Base-by-base conservation (phyloP, 176 grass and related monocot species). In the Cocos nucifera region DNA sequence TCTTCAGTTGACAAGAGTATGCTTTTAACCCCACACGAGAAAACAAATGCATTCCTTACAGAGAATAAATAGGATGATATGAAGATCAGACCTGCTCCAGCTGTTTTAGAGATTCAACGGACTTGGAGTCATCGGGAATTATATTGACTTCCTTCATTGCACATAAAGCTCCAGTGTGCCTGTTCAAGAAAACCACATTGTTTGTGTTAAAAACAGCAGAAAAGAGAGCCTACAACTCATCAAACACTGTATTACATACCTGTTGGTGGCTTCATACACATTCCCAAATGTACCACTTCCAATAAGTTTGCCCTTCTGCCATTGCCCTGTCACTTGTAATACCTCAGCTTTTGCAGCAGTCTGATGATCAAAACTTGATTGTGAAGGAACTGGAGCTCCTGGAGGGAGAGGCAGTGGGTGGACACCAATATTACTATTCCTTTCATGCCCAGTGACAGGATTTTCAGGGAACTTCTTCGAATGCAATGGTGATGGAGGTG, bases 101-200 rank as follows among this genome's bases (percentile, higher is more conserved):
- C 19, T 96, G 92, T 39, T 85, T 90, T 72, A 96, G 61, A 57
- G 61, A 85, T 83, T 96, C 92, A 12, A 53, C 76, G 58, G 86
- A 96, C 80, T 96, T 88, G 32, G 72, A 80, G 75, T 96, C 92
- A 59, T 96, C 92, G 35, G 83, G 92, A 85, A 96, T 96, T 63
- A 96, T 88, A 82, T 96, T 96, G 7, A 96, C 92, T 71, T 96
- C 92, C 71, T 96, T 96, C 92, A 96, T 96, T 49, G 92, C 92
- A 87, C 92, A 96, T 57, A 90, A 80, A 63, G 92, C 92, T 71
- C 92, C 92, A 72, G 86, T 96, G 48, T 90, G 69, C 70, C 91
- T 95, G 67, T 50, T 66, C 58, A 70, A 74, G 69, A 80, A 77
- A 49, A 27, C n/a, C 27, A 74, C 19, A 18, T 61, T 56, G 69